A percentile compares a stretch with the other conserved stretches of the same genome.
phyloP scores from a whole-genome alignment of 768 basidiomycete genomes.

The Scleroderma citrinum region DNA sequence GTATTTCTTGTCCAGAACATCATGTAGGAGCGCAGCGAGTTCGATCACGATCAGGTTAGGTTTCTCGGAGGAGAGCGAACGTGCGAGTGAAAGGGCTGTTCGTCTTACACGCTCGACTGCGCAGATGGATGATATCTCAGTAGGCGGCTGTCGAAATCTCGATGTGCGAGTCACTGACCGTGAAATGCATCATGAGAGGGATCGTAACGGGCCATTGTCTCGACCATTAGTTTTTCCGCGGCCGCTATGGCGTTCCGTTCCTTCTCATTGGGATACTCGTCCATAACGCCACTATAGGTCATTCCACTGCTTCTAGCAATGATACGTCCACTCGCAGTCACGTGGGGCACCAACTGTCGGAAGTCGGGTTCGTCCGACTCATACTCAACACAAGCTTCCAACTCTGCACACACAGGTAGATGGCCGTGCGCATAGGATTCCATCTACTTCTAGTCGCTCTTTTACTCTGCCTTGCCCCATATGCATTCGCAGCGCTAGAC shows the following conservation, averaged over 20 bases:
- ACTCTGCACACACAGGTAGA: slow-evolving; percentile 5
- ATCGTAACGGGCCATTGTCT: slow-evolving; percentile 73
- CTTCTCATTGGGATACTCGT: slow-evolving; percentile 41
- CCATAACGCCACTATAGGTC: neutral
- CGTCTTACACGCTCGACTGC: slow-evolving; percentile 78
- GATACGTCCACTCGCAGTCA: no score
- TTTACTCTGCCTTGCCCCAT: slow-evolving; percentile 31
- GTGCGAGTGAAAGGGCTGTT: slow-evolving; percentile 67
- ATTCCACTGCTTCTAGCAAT: no score
- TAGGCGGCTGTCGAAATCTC: slow-evolving; percentile 2
- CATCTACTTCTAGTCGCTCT: slow-evolving; percentile 37
- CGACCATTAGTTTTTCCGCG: slow-evolving; percentile 64
- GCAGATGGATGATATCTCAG: neutral
- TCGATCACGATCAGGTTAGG: slow-evolving; percentile 77
- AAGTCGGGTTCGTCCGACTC: slow-evolving; percentile 16
- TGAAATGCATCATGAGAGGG: slow-evolving; percentile 78
- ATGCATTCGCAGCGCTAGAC: slow-evolving; percentile 13
- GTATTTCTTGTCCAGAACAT: slow-evolving; percentile 85
- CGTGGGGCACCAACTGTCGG: no score
- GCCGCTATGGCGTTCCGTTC: slow-evolving; percentile 49
- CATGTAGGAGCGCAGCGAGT: slow-evolving; percentile 83
- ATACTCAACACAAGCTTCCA: no score
- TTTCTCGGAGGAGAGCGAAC: slow-evolving; percentile 32
- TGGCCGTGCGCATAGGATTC: slow-evolving; percentile 14
- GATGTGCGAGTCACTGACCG: slow-evolving; percentile 40